Percentiles rank a stretch among this genome's conserved stretches.
Conservation (phyloP, 2,329 filamentous ascomycete species). For the Apiospora rasikravindrae region DNA sequence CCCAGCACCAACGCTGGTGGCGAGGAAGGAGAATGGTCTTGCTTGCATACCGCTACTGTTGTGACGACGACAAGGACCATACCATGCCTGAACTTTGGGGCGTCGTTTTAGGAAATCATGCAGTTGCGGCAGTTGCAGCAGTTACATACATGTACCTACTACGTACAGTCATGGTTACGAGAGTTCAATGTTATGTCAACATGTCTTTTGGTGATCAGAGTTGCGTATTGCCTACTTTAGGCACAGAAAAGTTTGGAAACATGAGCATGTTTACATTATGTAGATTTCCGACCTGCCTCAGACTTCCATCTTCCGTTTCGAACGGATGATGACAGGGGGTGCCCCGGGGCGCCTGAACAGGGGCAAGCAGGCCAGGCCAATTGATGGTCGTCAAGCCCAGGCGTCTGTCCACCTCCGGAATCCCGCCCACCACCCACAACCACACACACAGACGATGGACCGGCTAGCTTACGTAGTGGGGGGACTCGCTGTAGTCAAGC, state of each 20-base stretch:
- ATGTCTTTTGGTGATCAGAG: background rate
- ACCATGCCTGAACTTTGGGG: background rate
- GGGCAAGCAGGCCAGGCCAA: no score
- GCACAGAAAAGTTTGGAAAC: background rate
- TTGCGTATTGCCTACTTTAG: no score
- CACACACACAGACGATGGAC: background rate
- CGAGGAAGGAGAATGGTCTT: background rate
- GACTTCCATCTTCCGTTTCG: background rate
- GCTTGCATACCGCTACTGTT: background rate
- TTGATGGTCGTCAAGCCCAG: no score
- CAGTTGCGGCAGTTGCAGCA: no score
- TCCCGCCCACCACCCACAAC: background rate
- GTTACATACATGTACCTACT: no score
- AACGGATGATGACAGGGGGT: background rate
- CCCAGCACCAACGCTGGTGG: background rate
- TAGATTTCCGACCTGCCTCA: constrained; percentile 1
- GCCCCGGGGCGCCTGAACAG: background rate
- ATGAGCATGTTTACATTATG: constrained; percentile 4
- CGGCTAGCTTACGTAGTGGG: no score
- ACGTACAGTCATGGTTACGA: background rate
- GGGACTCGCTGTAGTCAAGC: no score
- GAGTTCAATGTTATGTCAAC: background rate
- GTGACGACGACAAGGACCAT: background rate
- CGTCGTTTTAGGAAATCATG: background rate
- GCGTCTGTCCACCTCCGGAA: background rate